Evolutionary conservation across 225 moss, liverwort and hornwort species (phyloP).

Genomic region (Anthoceros angustus): DNA sequence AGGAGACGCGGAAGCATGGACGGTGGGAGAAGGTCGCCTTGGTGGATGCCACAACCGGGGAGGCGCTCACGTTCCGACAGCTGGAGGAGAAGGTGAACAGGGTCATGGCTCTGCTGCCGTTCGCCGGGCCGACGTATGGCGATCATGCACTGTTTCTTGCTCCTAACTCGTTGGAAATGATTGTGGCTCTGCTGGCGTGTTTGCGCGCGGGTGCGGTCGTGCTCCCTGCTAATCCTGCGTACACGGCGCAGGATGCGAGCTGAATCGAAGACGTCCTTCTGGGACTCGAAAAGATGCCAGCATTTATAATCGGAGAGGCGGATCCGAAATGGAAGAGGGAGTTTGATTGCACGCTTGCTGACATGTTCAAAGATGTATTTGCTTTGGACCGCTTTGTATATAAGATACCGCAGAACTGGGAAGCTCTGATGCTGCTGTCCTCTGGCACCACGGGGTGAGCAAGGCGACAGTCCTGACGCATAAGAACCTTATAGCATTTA

Average conservation of each 20-base stretch:
- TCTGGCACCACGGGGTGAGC: conserved; percentile 67
- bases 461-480: conserved; percentile 65
- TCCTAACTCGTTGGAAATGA: conserved; percentile 20
- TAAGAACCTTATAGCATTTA: conserved; percentile 32
- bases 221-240: conserved; percentile 14
- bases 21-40: conserved; percentile 13
- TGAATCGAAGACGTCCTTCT: conserved; percentile 22
- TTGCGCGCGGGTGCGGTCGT: conserved; percentile 17
- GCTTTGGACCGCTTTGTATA: conserved; percentile 24
- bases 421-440: conserved; percentile 33
- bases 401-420: conserved; percentile 20
- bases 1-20: not conserved
- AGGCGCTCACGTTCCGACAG: conserved; percentile 15
- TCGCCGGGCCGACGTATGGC: conserved; percentile 20
- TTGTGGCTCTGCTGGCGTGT: conserved; percentile 10
- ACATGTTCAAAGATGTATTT: conserved; percentile 10
- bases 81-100: conserved; percentile 10
- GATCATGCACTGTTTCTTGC: conserved; percentile 20
- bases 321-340: not conserved
- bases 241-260: conserved; percentile 12
- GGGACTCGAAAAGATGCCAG: conserved; percentile 9
- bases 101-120: conserved; percentile 19
- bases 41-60: conserved; percentile 13
- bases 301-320: conserved; percentile 15
- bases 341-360: conserved; percentile 2